These are phyloP conservation scores for Russula olivacea DNA, from an alignment of 768 basidiomycete species.

Conservation along the genomic window DNA sequence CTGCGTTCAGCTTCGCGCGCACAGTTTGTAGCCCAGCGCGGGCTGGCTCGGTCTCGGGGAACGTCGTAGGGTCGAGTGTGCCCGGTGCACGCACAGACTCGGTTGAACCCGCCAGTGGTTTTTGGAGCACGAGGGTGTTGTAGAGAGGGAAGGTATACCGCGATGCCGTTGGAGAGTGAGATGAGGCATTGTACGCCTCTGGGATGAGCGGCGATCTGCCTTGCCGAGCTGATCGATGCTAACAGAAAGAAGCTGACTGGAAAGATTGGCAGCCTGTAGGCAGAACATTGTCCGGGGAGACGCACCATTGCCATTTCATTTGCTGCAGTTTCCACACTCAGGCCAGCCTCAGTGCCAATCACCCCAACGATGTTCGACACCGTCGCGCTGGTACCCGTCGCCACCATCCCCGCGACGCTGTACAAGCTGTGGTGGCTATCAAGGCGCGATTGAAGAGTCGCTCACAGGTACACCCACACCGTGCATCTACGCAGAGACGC, in stretches of 20 bases:
- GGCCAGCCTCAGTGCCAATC: constrained; percentile 60
- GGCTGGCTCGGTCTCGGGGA: constrained; percentile 54
- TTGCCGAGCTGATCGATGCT: constrained; percentile 99
- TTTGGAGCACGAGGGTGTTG: constrained; percentile 59
- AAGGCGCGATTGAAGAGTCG: constrained; percentile 30
- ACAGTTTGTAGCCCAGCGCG: constrained; percentile 58
- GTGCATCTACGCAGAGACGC: constrained; percentile 71
- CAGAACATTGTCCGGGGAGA: background rate
- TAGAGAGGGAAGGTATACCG: constrained; percentile 71
- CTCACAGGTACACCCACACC: constrained; percentile 60
- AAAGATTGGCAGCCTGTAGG: background rate
- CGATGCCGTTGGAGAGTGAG: constrained; percentile 81
- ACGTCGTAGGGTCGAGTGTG: constrained; percentile 54
- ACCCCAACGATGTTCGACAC: constrained; percentile 82
- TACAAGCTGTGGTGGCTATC: constrained; percentile 59
- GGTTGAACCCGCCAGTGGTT: constrained; percentile 39
- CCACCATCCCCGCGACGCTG: constrained; percentile 72
- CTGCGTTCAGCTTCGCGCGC: constrained; percentile 72
- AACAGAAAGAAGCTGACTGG: background rate
- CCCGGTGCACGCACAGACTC: constrained; percentile 59
- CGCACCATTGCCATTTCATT: constrained; percentile 90
- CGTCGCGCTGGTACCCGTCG: constrained; percentile 74
- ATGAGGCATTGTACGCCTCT: constrained; percentile 90
- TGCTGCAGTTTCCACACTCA: constrained; percentile 62
- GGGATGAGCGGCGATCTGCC: constrained; percentile 89